phyloP scores from a whole-genome alignment of 169 alveolate genomes.

The Cryptosporidium parvum region DNA sequence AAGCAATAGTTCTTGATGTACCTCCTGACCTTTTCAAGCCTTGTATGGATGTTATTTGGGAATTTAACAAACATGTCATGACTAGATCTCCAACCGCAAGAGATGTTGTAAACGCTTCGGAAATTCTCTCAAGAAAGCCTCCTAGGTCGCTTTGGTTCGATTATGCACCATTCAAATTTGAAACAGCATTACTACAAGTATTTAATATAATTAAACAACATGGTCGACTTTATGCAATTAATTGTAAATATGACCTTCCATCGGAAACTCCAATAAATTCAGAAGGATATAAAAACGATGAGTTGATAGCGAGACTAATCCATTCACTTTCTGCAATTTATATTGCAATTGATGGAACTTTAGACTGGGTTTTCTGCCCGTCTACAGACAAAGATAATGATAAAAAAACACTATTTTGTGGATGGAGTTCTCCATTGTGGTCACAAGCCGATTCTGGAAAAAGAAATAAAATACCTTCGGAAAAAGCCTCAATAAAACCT shows the following conservation, averaged over 20 bases:
- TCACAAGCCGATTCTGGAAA: conserved; percentile 10
- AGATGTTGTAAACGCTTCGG: conserved; percentile 38
- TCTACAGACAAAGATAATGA: conserved; percentile 22
- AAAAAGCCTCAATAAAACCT: not conserved
- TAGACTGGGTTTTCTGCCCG: conserved; percentile 65
- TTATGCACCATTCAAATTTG: conserved; percentile 63
- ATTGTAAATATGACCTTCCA: conserved; percentile 42
- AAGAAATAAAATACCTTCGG: not conserved
- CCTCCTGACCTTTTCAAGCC: conserved; percentile 26
- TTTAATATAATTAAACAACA: conserved; percentile 58
- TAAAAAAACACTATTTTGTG: conserved; percentile 48
- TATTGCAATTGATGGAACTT: conserved; percentile 70
- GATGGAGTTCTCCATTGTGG: conserved; percentile 70
- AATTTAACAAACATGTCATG: conserved; percentile 65
- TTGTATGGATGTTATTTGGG: conserved; percentile 53
- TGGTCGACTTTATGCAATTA: conserved; percentile 51
- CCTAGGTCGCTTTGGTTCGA: conserved; percentile 54
- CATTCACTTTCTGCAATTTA: conserved; percentile 58
- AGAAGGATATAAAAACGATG: conserved; percentile 36
- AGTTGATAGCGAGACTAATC: conserved; percentile 37
- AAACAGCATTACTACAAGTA: conserved; percentile 48
- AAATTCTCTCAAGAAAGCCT: conserved; percentile 29
- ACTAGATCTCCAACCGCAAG: conserved; percentile 63
- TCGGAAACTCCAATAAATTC: conserved; percentile 17
- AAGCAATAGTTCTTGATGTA: conserved; percentile 61